A percentile compares a stretch with the other conserved stretches of the same genome.
Conservation (phyloP, 192 early-diverging fungal species). For the Coemansia sp. region DNA sequence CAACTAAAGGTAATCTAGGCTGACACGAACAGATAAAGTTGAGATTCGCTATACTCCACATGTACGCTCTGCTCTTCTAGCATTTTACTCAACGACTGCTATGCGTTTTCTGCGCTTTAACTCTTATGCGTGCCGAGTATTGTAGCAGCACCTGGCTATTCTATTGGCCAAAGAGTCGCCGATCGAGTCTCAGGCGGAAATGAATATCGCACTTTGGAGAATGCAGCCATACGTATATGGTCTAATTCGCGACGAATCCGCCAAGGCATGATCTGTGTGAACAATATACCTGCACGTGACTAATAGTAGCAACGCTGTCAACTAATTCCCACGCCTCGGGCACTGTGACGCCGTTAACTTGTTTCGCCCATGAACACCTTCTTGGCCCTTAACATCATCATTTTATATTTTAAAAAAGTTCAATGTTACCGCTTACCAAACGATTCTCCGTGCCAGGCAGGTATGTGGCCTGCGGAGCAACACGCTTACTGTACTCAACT, state of each 20-base stretch:
- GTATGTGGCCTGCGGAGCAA: background rate
- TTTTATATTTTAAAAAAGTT: background rate
- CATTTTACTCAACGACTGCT: background rate
- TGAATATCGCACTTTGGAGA: conserved; percentile 43
- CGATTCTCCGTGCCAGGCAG: background rate
- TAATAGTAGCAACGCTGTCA: background rate
- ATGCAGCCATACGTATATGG: conserved; percentile 39
- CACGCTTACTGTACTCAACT: conserved; percentile 3
- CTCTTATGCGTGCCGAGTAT: background rate
- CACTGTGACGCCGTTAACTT: background rate
- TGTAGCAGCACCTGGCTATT: conserved; percentile 39
- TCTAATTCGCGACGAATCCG: background rate
- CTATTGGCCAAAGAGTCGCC: conserved; percentile 24
- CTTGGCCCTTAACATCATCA: background rate
- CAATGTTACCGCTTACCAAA: background rate
- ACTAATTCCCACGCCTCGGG: conserved; percentile 24
- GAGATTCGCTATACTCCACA: background rate
- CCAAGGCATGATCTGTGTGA: background rate
- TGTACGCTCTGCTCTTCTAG: background rate
- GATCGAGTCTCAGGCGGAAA: conserved; percentile 32
- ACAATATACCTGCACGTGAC: conserved; percentile 10
- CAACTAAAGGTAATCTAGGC: conserved; percentile 46
- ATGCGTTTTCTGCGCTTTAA: background rate
- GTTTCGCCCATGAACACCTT: background rate
- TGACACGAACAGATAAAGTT: background rate